Conservation (phyloP, 306 rosid species). For the Geum urbanum region DNA sequence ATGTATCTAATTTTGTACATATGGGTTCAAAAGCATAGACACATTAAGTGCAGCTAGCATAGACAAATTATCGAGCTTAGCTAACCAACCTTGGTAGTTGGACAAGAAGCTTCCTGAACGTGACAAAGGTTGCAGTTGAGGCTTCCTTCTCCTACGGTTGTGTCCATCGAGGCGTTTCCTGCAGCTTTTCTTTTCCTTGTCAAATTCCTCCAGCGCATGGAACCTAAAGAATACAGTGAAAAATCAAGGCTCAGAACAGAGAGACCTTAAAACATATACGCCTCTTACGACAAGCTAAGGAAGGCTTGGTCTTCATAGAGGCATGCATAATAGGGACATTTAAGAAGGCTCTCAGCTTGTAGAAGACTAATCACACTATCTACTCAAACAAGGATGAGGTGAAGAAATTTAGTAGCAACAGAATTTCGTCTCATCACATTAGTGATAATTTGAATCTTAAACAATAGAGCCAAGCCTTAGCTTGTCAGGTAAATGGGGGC, state of each 20-base stretch:
- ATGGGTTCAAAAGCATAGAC: background rate
- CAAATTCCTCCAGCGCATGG: conserved; percentile 92
- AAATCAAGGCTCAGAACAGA: background rate
- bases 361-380: background rate
- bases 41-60: background rate
- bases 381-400: background rate
- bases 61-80: background rate
- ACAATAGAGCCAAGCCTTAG: background rate
- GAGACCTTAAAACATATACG: conserved; percentile 5
- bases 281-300: background rate
- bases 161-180: conserved; percentile 93
- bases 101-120: conserved; percentile 49
- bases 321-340: background rate
- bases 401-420: background rate
- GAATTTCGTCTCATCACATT: background rate
- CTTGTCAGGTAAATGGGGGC: background rate
- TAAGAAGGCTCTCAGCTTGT: background rate
- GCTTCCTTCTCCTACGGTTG: conserved; percentile 89
- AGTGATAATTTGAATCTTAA: background rate
- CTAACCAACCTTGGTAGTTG: conserved; percentile 58
- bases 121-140: conserved; percentile 62
- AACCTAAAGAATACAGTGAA: conserved; percentile 43
- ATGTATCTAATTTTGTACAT: background rate
- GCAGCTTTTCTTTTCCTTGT: conserved; percentile 94
- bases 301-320: background rate